These are phyloP conservation scores for Aspergillus quadrilineatus DNA, from an alignment of 2,329 filamentous ascomycete genomes.

Conservation along the genomic window DNA sequence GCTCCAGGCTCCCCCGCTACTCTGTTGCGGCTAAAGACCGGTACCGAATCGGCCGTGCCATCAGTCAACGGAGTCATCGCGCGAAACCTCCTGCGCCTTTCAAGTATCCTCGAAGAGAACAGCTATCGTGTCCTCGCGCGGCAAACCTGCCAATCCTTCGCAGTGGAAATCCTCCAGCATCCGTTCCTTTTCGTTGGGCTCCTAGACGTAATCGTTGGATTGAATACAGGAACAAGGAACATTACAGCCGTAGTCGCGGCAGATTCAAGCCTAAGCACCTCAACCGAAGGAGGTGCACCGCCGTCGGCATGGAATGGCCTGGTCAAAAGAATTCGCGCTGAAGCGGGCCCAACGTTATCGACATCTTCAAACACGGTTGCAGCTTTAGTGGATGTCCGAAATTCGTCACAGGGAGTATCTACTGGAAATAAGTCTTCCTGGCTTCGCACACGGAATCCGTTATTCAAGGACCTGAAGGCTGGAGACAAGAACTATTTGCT, in stretches of 20 bases:
- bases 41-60: conserved; percentile 89
- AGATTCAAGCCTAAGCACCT: conserved; percentile 13
- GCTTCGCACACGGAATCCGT: conserved; percentile 37
- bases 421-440: conserved; percentile 38
- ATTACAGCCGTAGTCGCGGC: conserved; percentile 54
- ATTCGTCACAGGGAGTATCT: conserved; percentile 34
- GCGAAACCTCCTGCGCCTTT: conserved; percentile 80
- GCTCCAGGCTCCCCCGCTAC: conserved; percentile 59
- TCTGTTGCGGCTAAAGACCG: conserved; percentile 87
- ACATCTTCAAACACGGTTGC: conserved; percentile 35
- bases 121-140: conserved; percentile 64
- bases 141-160: conserved; percentile 79
- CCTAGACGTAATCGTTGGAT: conserved; percentile 71
- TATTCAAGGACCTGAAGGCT: conserved; percentile 39
- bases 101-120: conserved; percentile 65
- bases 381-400: conserved; percentile 39
- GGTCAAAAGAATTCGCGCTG: conserved; percentile 33
- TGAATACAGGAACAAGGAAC: conserved; percentile 66
- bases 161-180: conserved; percentile 87
- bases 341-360: conserved; percentile 33
- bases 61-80: conserved; percentile 87
- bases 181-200: conserved; percentile 87
- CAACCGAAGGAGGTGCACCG: conserved; percentile 18
- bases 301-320: conserved; percentile 30
- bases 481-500: conserved; percentile 39